These are phyloP conservation scores for Vitis vinifera DNA, from an alignment of 164 flowering plant species.

Conservation along the genomic window ASM3070453v1 NC_081807.1:10416001-10416500, in stretches of 20 bases:
- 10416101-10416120: no score
- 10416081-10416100: no score
- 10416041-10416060: no score
- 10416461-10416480: neutral
- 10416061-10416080: no score
- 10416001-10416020: no score
- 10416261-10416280: slow-evolving; percentile 16
- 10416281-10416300: slow-evolving; percentile 19
- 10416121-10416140: no score
- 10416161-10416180: slow-evolving; percentile 5
- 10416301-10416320: slow-evolving; percentile 23
- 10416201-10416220: slow-evolving; percentile 12
- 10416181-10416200: slow-evolving; percentile 29
- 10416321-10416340: slow-evolving; percentile 31
- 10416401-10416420: slow-evolving; percentile 24
- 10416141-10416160: no score
- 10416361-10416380: slow-evolving; percentile 13
- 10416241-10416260: slow-evolving; percentile 20
- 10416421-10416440: slow-evolving; percentile 23
- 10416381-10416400: slow-evolving; percentile 20
- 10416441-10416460: no score
- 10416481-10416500: neutral
- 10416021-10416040: no score
- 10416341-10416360: slow-evolving; percentile 9
- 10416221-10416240: slow-evolving; percentile 20